Conservation (phyloP, 768 basidiomycete species). For the Hericium coralloides region DNA sequence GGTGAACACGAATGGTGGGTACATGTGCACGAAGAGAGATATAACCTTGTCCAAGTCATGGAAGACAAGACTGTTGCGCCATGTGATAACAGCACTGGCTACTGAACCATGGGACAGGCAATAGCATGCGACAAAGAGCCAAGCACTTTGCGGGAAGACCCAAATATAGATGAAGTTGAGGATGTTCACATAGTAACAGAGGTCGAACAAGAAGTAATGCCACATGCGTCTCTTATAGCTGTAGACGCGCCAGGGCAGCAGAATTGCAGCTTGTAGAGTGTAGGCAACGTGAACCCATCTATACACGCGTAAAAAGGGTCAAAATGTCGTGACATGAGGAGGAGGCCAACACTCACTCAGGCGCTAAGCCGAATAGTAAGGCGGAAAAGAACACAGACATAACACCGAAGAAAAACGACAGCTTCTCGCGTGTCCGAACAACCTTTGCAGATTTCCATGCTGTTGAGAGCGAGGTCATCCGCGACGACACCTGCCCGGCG, state of each 20-base stretch:
- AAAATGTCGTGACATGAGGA: neutral
- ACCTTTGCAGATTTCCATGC: constrained; percentile 94
- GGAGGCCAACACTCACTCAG: constrained; percentile 49
- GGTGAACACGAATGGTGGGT: constrained; percentile 84
- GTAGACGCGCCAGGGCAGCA: constrained; percentile 77
- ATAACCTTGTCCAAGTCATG: constrained; percentile 97
- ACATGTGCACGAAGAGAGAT: constrained; percentile 91
- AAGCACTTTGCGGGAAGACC: constrained; percentile 69
- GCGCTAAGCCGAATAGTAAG: constrained; percentile 80
- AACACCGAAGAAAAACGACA: constrained; percentile 91
- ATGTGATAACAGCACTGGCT: constrained; percentile 93
- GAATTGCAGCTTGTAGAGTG: constrained; percentile 65
- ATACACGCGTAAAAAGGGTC: constrained; percentile 8
- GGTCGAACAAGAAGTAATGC: constrained; percentile 91
- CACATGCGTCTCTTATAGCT: constrained; percentile 87
- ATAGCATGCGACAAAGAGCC: constrained; percentile 87
- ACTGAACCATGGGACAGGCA: constrained; percentile 86
- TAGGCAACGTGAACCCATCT: constrained; percentile 89
- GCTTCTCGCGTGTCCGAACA: constrained; percentile 71
- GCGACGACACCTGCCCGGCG: constrained; percentile 59
- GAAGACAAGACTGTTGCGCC: constrained; percentile 98
- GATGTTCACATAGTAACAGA: constrained; percentile 91
- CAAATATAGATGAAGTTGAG: constrained; percentile 90
- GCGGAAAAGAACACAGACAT: constrained; percentile 82
- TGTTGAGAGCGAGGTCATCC: constrained; percentile 65